Base-by-base conservation (phyloP, 2,329 filamentous ascomycete species). In the Fusarium sp. region DNA sequence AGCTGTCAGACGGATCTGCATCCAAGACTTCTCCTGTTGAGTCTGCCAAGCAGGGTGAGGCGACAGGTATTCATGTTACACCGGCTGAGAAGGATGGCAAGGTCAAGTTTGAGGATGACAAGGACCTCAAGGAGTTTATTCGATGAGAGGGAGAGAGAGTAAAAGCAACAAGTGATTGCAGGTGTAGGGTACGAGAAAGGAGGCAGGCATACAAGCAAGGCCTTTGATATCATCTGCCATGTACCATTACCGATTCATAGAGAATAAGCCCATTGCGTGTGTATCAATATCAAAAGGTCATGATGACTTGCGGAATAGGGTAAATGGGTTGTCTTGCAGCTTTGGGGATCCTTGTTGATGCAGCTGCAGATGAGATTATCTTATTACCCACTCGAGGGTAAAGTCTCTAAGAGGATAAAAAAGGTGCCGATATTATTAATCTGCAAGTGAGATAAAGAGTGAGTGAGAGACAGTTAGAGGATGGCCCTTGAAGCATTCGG, bases 101-200 rank as follows among this genome's bases (percentile, higher is more conserved):
- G 81, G 91, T 92, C n/a, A 85, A 86, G 41, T 91, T 94, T 77
- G 87, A 91, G 77, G 88, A 91, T 56, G 83, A 83, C n/a, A 90
- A 88, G 78, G 87, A 88, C 59, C 80, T 91, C 45, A 90, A 90
- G 77, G 87, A 90, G 65, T 88, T 89, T 79, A 85, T 89, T 43
- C 81, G 84, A 75, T 88, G 64, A 76, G 65, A 35, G 30, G 41
- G 27, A 45, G 50, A 37, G 59, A 9, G 37, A 35, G 34, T 56
- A 52, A 62, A 68, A 48, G 39, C 20, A 52, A 76, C 9, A 41
- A 70, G 41, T 35, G 45, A 58, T 20, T 20, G 20, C 20, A 20
- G 20, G 20, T 20, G 20, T 20, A 61, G 57, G 62, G 37, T 41
- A 56, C 30, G 71, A 74, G 64, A 45, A 27, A 67, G 59, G 56